Percentiles rank a stretch among this genome's conserved stretches.
phyloP scores from a whole-genome alignment of 2,329 filamentous ascomycete genomes.

The Myriosclerotinia curreyana region DNA sequence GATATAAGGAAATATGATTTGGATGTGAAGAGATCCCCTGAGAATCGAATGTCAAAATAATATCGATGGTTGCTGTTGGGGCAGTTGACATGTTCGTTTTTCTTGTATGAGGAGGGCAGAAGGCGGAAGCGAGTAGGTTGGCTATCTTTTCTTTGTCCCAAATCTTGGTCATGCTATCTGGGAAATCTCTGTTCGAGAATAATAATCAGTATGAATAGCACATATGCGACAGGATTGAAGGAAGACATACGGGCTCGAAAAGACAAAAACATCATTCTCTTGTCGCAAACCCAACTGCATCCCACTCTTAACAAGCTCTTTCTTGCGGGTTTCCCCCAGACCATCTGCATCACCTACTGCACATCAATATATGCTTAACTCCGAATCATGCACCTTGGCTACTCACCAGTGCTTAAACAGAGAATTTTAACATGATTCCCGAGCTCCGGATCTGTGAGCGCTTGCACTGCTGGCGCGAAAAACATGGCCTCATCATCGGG shows the following conservation, averaged over 20 bases:
- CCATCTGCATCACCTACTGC: conserved; percentile 75
- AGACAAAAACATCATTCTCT: conserved; percentile 78
- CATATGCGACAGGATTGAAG: not conserved
- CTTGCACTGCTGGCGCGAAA: conserved; percentile 84
- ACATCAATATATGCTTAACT: conserved; percentile 27
- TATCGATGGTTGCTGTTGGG: conserved; percentile 46
- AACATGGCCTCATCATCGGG: conserved; percentile 99
- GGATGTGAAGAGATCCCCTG: conserved; percentile 81
- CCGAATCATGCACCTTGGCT: not conserved
- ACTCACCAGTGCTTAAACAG: conserved; percentile 77
- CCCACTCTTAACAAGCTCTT: conserved; percentile 80
- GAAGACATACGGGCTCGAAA: conserved; percentile 66
- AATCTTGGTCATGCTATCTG: conserved; percentile 78
- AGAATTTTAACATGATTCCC: conserved; percentile 93
- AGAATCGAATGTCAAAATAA: conserved; percentile 87
- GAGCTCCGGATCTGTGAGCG: conserved; percentile 73
- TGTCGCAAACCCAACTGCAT: conserved; percentile 69
- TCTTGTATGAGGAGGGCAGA: conserved; percentile 55
- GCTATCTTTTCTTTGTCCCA: conserved; percentile 75
- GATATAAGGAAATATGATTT: conserved; percentile 87
- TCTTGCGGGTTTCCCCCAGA: conserved; percentile 75
- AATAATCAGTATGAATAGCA: conserved; percentile 14
- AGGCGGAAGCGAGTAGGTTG: conserved; percentile 66
- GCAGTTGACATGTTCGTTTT: conserved; percentile 38
- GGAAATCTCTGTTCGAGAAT: conserved; percentile 58